Conservation (phyloP, 768 basidiomycete genomes). For the Trametes cinnabarina region DNA sequence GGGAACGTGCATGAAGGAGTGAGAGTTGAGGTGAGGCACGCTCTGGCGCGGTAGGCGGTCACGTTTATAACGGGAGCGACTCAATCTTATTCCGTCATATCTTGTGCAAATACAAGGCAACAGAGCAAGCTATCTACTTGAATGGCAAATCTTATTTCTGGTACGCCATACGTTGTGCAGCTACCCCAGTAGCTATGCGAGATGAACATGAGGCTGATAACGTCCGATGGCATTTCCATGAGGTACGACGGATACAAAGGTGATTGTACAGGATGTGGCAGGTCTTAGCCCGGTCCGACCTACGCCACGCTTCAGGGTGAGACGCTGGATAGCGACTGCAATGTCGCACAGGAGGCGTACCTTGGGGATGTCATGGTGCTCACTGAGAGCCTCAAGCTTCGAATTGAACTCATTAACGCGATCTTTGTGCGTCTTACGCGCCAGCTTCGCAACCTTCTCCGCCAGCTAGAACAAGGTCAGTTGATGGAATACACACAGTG, state of each 20-base stretch:
- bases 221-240: background rate
- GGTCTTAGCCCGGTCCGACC: constrained; percentile 84
- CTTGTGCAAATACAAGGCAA: constrained; percentile 33
- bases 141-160: background rate
- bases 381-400: constrained; percentile 82
- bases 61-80: constrained; percentile 33
- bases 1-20: constrained; percentile 27
- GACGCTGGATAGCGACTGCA: constrained; percentile 15
- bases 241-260: background rate
- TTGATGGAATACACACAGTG: background rate
- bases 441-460: constrained; percentile 71
- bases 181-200: background rate
- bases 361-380: constrained; percentile 96
- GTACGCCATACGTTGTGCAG: background rate
- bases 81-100: constrained; percentile 31
- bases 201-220: background rate
- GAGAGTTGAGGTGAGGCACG: constrained; percentile 24
- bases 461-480: constrained; percentile 50
- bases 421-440: constrained; percentile 89
- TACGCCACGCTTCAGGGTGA: constrained; percentile 32
- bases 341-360: constrained; percentile 37
- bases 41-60: constrained; percentile 23
- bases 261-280: background rate
- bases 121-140: constrained; percentile 9
- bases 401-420: constrained; percentile 87